Conservation (phyloP, 2,329 filamentous ascomycete species). For the Hypomyces rosellus region DNA sequence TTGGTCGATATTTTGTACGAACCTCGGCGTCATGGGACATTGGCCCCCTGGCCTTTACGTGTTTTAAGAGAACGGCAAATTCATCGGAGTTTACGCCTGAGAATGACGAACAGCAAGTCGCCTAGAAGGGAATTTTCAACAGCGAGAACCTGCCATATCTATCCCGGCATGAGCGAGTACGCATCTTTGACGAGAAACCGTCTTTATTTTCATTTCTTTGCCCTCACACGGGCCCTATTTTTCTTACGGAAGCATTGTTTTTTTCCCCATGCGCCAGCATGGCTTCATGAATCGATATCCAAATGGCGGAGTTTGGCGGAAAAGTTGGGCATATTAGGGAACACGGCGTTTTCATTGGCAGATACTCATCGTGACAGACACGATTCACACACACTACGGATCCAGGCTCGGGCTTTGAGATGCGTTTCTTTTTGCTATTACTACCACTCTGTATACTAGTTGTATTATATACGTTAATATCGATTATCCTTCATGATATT, state of each 20-base stretch:
- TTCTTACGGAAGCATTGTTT: neutral
- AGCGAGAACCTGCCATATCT: neutral
- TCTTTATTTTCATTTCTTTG: neutral
- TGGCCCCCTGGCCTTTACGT: too few relatives aligned
- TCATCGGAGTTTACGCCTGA: too few relatives aligned
- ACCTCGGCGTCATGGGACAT: too few relatives aligned
- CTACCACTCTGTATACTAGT: constrained; percentile 5
- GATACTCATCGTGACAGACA: too few relatives aligned
- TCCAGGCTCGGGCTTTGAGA: too few relatives aligned
- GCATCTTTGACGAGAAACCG: neutral
- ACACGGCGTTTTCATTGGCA: constrained; percentile 2
- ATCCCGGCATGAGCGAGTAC: neutral
- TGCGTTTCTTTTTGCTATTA: too few relatives aligned
- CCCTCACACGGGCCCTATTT: neutral
- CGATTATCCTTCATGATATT: constrained; percentile 1
- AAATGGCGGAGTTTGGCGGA: constrained; percentile 4
- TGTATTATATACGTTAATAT: constrained; percentile 9
- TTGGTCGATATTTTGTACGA: too few relatives aligned
- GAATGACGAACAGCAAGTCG: too few relatives aligned
- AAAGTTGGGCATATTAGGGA: constrained; percentile 2
- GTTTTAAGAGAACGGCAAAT: too few relatives aligned
- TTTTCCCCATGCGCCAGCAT: too few relatives aligned
- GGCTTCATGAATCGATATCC: neutral
- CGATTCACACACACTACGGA: too few relatives aligned
- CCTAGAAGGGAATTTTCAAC: neutral